These are phyloP conservation scores for Mortierella hygrophila DNA, from an alignment of 192 early-diverging fungal genomes.

Conservation along the genomic window DNA sequence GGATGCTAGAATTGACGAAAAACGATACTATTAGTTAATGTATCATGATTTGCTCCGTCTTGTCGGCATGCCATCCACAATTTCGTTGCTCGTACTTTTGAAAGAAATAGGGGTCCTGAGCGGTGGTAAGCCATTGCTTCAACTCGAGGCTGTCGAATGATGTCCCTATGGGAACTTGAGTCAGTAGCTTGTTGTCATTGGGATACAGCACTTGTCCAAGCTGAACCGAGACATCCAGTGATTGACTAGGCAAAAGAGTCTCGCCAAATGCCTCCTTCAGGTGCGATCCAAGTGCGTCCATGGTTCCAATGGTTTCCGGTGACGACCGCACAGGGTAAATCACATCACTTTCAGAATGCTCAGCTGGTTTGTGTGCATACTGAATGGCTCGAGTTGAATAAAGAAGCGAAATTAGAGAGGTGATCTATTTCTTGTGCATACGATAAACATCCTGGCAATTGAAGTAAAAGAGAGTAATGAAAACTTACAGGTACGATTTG, in stretches of 20 bases:
- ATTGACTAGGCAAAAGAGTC: neutral
- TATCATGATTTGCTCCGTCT: neutral
- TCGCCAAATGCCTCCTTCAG: neutral
- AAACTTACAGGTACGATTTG: slow-evolving; percentile 32
- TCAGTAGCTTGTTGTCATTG: slow-evolving; percentile 12
- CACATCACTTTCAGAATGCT: neutral
- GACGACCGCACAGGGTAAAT: slow-evolving; percentile 27
- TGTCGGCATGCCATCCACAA: neutral
- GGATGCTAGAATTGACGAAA: slow-evolving; percentile 18
- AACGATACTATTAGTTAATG: neutral
- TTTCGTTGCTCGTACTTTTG: slow-evolving; percentile 14
- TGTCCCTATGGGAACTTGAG: slow-evolving; percentile 4
- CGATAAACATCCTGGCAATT: neutral
- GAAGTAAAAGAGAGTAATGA: too few species aligned
- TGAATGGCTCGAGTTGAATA: neutral
- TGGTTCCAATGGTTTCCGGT: slow-evolving; percentile 1
- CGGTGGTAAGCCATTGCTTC: slow-evolving; percentile 27
- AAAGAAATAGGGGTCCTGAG: slow-evolving; percentile 30
- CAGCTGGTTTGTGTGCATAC: neutral
- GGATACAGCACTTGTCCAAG: slow-evolving; percentile 43
- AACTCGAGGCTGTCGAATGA: slow-evolving; percentile 25
- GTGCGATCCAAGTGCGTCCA: slow-evolving; percentile 16
- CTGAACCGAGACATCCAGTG: slow-evolving; percentile 23
- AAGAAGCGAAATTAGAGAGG: neutral
- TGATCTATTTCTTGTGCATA: neutral